Evolutionary conservation across 768 basidiomycete genomes (phyloP), one percentile per base, ranked within the genome.

Genomic region (Postia placenta): DNA sequence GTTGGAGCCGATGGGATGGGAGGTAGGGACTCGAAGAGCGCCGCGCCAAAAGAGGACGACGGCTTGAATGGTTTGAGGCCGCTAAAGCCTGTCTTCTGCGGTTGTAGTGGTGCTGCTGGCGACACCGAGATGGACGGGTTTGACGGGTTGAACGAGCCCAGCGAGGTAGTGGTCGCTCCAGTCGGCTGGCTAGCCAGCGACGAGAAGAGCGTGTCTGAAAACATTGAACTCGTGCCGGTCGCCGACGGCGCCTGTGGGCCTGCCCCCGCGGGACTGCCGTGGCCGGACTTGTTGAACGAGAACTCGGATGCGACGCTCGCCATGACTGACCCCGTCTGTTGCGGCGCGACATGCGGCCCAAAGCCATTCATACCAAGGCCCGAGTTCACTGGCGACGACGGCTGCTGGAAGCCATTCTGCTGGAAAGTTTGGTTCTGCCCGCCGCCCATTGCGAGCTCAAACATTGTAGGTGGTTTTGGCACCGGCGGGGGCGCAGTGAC

Each of bases 231-330:
- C 2, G 68, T 65, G 4, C 61, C 63, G 9, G 73, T 68, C 0
- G 75, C 50, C 38, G 62, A 60, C 20, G 56, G 50, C 24, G 54
- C 48, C n/a, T n/a, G n/a, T n/a, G n/a, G n/a, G n/a, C n/a, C n/a
- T 25, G 41, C 12, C 48, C 53, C 42, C 45, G 61, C 57, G 9
- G 60, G 14, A 3, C 54, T 48, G 26, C 50, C 58, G n/a, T 57
- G 55, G 37, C 68, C 68, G 15, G 58, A 46, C 50, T 71, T 47
- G 70, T 44, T 62, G 65, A 57, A 76, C 72, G 38, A 78, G 63
- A 92, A 92, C 5, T 83, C 82, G 3, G 87, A 88, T 2, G 89
- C 87, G 37, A 92, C 73, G 51, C 76, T 75, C 7, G 84, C 74
- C 53, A 89, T 81, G 41, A 78, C 73, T n/a, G 72, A 53, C 4